Evolutionary conservation across 2,329 filamentous ascomycete species (phyloP), one percentile per base, ranked within the genome.

Genomic region (Keithomyces neogunnii): DNA sequence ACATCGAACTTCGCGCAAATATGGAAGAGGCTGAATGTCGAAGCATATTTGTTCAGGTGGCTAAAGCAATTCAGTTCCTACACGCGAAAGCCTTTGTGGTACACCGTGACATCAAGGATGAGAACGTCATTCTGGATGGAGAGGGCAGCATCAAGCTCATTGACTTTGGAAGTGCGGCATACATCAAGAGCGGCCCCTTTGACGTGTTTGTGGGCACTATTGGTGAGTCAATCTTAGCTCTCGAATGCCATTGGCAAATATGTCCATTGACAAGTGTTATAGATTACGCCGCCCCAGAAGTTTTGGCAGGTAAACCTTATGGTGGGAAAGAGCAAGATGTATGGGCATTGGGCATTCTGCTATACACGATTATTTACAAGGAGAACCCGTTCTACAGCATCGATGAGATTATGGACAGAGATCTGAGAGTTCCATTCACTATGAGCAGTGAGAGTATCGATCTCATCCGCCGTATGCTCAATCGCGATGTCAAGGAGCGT

Each of bases 221-320:
- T 68, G 92, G 92, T 96, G 75, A 64, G 85, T 69, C 26, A 7
- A 35, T 35, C 30, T 50, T 54, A 19, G 51, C 10, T 40, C 28
- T 2, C n/a, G 11, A 30, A 7, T 10, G 45, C 6, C 11, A 96
- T 30, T 3, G 10, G 3, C 10, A n/a, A 11, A 10, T 51, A 39
- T 43, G 26, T 36, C 3, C 8, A 29, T 47, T 48, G 11, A 51
- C 50, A 8, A 39, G 4, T 47, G 32, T 48, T 54, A 19, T 53
- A 96, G 93, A 99, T 74, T 99, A 99, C 70, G 93, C 93, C 45
- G 93, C 93, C 5, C 93, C 93, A n/a, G 93, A 99, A 73, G 93
- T 99, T 50, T 79, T 99, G 47, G 90, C 90, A 52, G 93, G 93
- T 46, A 86, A 85, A 60, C 86, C 91, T 13, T 99, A 99, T 70